Evolutionary conservation across 768 basidiomycete species (phyloP).

Genomic region (Xerocomellus intermedius): DNA sequence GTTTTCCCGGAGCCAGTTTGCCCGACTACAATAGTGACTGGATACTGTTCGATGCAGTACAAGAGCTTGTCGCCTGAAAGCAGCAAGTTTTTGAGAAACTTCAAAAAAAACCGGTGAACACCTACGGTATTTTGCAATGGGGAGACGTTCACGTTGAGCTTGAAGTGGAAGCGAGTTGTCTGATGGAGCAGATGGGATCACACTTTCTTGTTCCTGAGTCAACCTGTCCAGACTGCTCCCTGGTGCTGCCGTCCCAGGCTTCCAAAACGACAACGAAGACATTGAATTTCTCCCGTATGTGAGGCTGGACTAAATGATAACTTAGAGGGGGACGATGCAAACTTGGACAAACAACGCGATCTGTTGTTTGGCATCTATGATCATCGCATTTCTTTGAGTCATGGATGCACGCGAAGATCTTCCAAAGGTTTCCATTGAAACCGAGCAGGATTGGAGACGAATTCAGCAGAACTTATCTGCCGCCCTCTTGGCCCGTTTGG

Average conservation of each 20-base stretch:
- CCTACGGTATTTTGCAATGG: constrained; percentile 86
- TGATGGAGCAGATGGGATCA: constrained; percentile 64
- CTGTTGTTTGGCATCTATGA: neutral
- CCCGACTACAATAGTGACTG: constrained; percentile 85
- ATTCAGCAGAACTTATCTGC: constrained; percentile 53
- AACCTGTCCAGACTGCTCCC: constrained; percentile 87
- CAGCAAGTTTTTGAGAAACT: neutral
- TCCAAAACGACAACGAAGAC: constrained; percentile 77
- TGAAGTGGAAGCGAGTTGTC: constrained; percentile 60
- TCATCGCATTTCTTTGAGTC: neutral
- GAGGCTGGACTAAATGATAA: neutral
- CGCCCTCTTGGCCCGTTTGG: constrained; percentile 45
- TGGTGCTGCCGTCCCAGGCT: constrained; percentile 80
- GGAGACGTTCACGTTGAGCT: constrained; percentile 76
- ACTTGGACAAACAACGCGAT: too few relatives aligned
- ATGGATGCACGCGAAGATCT: constrained; percentile 43
- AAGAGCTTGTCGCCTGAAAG: constrained; percentile 70
- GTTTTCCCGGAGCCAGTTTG: constrained; percentile 98
- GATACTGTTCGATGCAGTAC: constrained; percentile 79
- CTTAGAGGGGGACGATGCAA: neutral
- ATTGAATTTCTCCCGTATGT: constrained; percentile 27
- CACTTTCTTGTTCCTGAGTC: constrained; percentile 68
- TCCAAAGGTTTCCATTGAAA: constrained; percentile 60
- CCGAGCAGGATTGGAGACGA: constrained; percentile 63
- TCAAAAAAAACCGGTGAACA: constrained; percentile 21